These are phyloP conservation scores for Diaporthe sp. DNA, from an alignment of 2,329 filamentous ascomycete genomes.

Conservation along the genomic window DNA sequence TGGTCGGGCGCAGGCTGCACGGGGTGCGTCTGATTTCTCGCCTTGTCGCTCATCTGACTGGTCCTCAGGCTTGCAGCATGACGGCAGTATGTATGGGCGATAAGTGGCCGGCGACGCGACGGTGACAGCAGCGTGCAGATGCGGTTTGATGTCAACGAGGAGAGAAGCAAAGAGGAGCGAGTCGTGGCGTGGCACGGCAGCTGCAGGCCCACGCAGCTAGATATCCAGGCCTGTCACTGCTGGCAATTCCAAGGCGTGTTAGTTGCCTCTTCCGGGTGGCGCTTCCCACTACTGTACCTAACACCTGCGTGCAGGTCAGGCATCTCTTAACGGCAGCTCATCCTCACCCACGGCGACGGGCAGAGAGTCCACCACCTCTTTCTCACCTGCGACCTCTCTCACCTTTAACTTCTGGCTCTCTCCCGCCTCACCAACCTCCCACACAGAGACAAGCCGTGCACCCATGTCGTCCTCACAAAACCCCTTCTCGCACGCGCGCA, in stretches of 20 bases:
- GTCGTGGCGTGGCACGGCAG: constrained; percentile 39
- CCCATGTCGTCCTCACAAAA: constrained; percentile 36
- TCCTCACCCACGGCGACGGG: not conserved
- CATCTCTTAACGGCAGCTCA: not conserved
- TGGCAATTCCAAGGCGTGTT: constrained; percentile 8
- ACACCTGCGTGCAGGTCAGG: not conserved
- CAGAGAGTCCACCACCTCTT: not conserved
- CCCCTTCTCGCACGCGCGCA: constrained; percentile 36
- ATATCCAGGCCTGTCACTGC: constrained; percentile 14
- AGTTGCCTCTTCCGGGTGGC: constrained; percentile 31
- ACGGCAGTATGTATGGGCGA: not conserved
- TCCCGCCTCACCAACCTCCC: not conserved
- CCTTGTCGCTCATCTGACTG: not conserved
- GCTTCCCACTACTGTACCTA: not conserved
- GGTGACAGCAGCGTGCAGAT: constrained; percentile 19
- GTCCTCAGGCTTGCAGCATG: not conserved
- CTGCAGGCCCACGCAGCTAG: constrained; percentile 30
- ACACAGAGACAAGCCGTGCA: not conserved
- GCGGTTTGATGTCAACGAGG: not conserved
- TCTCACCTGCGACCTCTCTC: not conserved
- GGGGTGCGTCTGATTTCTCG: not conserved
- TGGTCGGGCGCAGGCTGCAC: not conserved
- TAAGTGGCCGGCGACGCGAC: not conserved
- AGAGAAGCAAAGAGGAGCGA: constrained; percentile 25
- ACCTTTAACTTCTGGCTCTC: not conserved